Evolutionary conservation across 2,329 filamentous ascomycete genomes (phyloP).

Genomic region (Paraphaeosphaeria sporulosa): DNA sequence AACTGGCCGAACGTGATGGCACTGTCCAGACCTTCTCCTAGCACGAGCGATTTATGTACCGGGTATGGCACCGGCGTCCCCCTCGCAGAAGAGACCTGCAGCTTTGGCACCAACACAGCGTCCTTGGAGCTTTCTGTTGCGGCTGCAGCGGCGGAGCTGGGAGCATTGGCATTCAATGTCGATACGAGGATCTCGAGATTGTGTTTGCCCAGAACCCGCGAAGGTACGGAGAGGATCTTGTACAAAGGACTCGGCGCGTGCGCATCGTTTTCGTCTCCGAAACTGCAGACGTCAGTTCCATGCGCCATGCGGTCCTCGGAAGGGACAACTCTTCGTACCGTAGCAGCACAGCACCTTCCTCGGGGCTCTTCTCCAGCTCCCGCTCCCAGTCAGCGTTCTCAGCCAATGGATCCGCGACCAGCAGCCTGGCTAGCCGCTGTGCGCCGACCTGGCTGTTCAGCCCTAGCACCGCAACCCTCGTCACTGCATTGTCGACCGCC

Average conservation of each 20-base stretch:
- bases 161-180: slow-evolving; percentile 57
- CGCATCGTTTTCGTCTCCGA: slow-evolving; percentile 60
- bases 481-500: slow-evolving; percentile 61
- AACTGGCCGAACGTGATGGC: slow-evolving; percentile 62
- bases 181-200: slow-evolving; percentile 70
- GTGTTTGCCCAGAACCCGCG: slow-evolving; percentile 66
- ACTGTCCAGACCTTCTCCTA: slow-evolving; percentile 76
- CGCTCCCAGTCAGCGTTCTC: slow-evolving; percentile 54
- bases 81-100: slow-evolving; percentile 72
- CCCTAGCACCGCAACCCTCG: slow-evolving; percentile 62
- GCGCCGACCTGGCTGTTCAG: slow-evolving; percentile 62
- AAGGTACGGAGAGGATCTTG: slow-evolving; percentile 69
- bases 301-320: background rate
- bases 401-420: slow-evolving; percentile 56
- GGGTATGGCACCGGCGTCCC: slow-evolving; percentile 77
- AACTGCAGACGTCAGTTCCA: slow-evolving; percentile 51
- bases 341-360: slow-evolving; percentile 51
- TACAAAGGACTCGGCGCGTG: slow-evolving; percentile 61
- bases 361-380: slow-evolving; percentile 43
- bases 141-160: slow-evolving; percentile 35
- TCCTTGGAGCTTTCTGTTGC: slow-evolving; percentile 62
- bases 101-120: slow-evolving; percentile 73
- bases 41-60: slow-evolving; percentile 80
- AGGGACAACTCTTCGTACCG: slow-evolving; percentile 38
- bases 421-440: slow-evolving; percentile 70